Evolutionary conservation across 441 rosid genomes (phyloP), one percentile per base, ranked within the genome.

Genomic region (Croton setiger): DNA sequence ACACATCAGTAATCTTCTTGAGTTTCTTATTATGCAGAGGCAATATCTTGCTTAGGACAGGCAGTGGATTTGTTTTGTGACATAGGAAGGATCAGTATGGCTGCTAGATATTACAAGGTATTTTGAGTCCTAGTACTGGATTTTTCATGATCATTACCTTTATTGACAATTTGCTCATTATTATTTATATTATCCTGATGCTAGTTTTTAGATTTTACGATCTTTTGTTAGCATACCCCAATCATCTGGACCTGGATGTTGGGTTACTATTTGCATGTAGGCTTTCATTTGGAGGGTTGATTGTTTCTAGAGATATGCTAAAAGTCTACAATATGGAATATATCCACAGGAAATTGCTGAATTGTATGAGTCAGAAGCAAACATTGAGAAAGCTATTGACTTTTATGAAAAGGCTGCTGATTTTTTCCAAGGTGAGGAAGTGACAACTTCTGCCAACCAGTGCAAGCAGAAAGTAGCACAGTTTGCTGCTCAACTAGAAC

Each of bases 381-480:
- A 91, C 77, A 69, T 89, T 51, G 91, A 92, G 73, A 84, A 86
- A 74, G 84, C 98, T 69, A 85, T 91, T 66, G 86, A 62, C 45
- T 89, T 78, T 79, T 96, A 78, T 83, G 96, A 93, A 65, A 91
- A 80, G 82, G 97, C 97, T 51, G 97, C 96, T 76, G 99, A 96
- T 71, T 88, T 95, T 59, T 89, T 90, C 78, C 91, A 88, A 74
- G 88, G 84, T 74, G 99, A 95, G 83, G 98, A 96, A 72, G 91
- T 87, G 47, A 87, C 87, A 45, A 83, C 97, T 74, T 80, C 97
- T 82, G 99, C 99, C 71, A 96, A 96, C 78, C 98, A 96, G 78
- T 93, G 99, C 91, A 96, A 81, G 81, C 96, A 83, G 75, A 96
- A 96, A 85, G 97, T 96, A 72, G 97, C 97, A 27, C 93, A 93